A percentile compares a stretch with the other conserved stretches of the same genome.
Conservation (phyloP, 2,329 filamentous ascomycete species). For the Clarireedia monteithiana region DNA sequence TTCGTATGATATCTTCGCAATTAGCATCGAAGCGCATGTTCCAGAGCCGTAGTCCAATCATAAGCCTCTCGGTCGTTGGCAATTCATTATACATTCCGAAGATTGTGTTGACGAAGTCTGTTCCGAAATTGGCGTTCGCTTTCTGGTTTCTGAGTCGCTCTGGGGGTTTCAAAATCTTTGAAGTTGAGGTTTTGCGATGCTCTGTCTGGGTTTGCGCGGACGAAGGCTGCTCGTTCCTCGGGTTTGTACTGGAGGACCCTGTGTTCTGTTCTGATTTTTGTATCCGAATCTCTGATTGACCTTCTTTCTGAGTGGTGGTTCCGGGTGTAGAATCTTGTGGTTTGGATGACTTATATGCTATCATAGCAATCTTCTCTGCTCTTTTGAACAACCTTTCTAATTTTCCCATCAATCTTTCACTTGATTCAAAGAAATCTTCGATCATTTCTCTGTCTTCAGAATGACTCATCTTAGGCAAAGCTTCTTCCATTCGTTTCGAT, state of each 20-base stretch:
- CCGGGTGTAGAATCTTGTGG: no score
- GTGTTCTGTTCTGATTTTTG: no score
- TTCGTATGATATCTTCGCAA: conserved; percentile 75
- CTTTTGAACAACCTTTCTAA: conserved; percentile 81
- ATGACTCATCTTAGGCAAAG: conserved; percentile 61
- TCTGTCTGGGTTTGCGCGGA: no score
- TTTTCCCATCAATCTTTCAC: conserved; percentile 77
- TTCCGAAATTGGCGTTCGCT: conserved; percentile 84
- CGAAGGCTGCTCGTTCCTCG: no score
- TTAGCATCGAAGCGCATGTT: conserved; percentile 91
- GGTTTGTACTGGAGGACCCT: no score
- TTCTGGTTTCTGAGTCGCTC: conserved; percentile 48
- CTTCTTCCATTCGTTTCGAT: conserved; percentile 82
- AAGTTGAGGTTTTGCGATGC: no score
- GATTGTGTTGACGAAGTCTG: conserved; percentile 92
- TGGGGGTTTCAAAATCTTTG: no score
- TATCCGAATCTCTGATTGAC: no score
- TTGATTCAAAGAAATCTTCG: conserved; percentile 82
- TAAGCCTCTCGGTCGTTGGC: conserved; percentile 83
- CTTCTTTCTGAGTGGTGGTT: no score
- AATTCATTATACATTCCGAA: conserved; percentile 88
- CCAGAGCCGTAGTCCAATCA: conserved; percentile 59
- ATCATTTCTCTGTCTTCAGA: conserved; percentile 71
- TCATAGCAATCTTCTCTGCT: conserved; percentile 93
- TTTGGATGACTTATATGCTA: conserved; percentile 37